These are phyloP conservation scores for Xylaria grammica DNA, from an alignment of 495 filamentous ascomycete species.

Conservation along the genomic window DNA sequence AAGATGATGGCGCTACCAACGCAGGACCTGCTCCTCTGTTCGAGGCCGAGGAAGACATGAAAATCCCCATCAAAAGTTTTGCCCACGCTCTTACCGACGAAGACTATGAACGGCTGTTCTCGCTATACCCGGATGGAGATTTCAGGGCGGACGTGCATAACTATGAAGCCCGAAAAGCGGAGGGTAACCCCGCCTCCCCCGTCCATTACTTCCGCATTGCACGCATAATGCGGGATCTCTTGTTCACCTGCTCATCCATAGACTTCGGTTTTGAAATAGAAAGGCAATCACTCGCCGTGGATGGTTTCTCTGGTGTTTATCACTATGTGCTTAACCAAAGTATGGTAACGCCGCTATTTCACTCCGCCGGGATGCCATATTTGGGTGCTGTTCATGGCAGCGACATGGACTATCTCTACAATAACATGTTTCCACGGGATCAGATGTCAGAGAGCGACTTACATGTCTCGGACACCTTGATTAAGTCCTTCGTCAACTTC, in stretches of 20 bases:
- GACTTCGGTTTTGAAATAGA: slow-evolving; percentile 35
- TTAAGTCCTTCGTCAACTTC: slow-evolving; percentile 26
- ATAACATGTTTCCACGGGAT: slow-evolving; percentile 32
- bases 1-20: slow-evolving; percentile 39
- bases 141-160: slow-evolving; percentile 27
- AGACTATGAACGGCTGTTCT: slow-evolving; percentile 30
- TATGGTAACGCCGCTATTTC: slow-evolving; percentile 33
- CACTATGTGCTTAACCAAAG: slow-evolving; percentile 39
- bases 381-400: slow-evolving; percentile 33
- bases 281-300: slow-evolving; percentile 1
- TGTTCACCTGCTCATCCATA: slow-evolving; percentile 40
- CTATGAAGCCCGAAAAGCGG: slow-evolving; percentile 28
- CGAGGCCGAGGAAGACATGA: slow-evolving; percentile 30
- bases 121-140: slow-evolving; percentile 28
- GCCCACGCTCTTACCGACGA: slow-evolving; percentile 25
- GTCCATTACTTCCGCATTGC: slow-evolving; percentile 38
- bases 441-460: slow-evolving; percentile 26
- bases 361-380: slow-evolving; percentile 35
- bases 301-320: slow-evolving; percentile 22
- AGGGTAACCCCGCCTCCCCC: slow-evolving; percentile 27
- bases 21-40: slow-evolving; percentile 25
- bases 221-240: slow-evolving; percentile 35
- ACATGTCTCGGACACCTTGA: slow-evolving; percentile 25
- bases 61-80: slow-evolving; percentile 19
- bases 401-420: slow-evolving; percentile 40